Percentiles rank a stretch among this genome's conserved stretches.
Evolutionary conservation across 768 basidiomycete genomes (phyloP).

Genomic region (Fibroporia radiculosa): DNA sequence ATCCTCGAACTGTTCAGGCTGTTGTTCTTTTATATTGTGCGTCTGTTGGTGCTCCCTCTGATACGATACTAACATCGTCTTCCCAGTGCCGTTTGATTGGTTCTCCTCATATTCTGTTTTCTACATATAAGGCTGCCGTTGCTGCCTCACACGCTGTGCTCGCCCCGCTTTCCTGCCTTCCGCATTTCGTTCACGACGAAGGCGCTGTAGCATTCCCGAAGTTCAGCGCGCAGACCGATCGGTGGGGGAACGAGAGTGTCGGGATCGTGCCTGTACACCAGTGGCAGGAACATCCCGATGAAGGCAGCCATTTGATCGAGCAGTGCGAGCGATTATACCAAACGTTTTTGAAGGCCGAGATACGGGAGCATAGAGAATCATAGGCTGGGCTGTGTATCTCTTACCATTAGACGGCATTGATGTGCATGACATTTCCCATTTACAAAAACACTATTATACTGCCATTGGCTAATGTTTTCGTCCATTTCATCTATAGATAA

Average conservation of each 20-base stretch:
- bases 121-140: constrained; percentile 55
- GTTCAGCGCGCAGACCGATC: constrained; percentile 48
- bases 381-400: too few relatives aligned
- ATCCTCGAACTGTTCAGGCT: constrained; percentile 38
- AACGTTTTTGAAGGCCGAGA: constrained; percentile 25
- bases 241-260: constrained; percentile 49
- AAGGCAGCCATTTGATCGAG: constrained; percentile 40
- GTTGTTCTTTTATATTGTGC: constrained; percentile 54
- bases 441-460: too few relatives aligned
- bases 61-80: background rate
- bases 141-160: constrained; percentile 61
- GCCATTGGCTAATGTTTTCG: too few relatives aligned
- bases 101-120: constrained; percentile 59
- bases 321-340: constrained; percentile 50
- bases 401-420: too few relatives aligned
- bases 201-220: constrained; percentile 29
- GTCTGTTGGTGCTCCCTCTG: constrained; percentile 21
- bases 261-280: constrained; percentile 39
- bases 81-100: constrained; percentile 62
- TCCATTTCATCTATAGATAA: too few relatives aligned
- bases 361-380: too few relatives aligned
- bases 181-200: constrained; percentile 16
- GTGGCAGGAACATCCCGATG: constrained; percentile 42
- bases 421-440: too few relatives aligned
- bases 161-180: constrained; percentile 44